Evolutionary conservation across 352 stramenopile genomes (phyloP), one percentile per base, ranked within the genome.

Genomic region (Pythium rishiriense): DNA sequence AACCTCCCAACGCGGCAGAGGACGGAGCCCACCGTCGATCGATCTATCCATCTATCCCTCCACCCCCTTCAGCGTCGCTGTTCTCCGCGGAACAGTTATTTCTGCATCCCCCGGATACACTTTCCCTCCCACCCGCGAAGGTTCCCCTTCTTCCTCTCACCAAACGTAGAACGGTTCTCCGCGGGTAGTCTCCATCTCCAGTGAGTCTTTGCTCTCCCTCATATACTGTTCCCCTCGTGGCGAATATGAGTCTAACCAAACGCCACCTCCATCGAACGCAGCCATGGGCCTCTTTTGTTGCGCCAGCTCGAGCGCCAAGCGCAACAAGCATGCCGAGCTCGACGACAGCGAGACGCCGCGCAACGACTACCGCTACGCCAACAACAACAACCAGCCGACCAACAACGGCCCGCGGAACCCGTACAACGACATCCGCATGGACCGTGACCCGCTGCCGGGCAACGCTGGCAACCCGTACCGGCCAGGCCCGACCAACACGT

Each of bases 381-480:
- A 62, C 54, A 43, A 60, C 21, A 46, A 25, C 47, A 45, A 51
- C 53, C 41, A 41, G 11, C 12, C 14, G 2, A 41, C 14, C 35
- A 41, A 41, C 10, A 24, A 58, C 10, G 28, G 28, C 28, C 41
- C 42, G 14, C 29, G 25, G 33, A 64, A 65, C 29, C 58, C 48
- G 39, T 65, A 65, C 58, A 41, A 58, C 33, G 48, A 65, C 22
- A 53, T 62, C 25, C 49, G 49, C 52, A 64, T 65, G 47, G 48
- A 53, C 1, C 58, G 58, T 28, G 58, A 64, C 15, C 41, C 42
- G 31, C 21, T 58, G 33, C 69, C 69, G 41, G 76, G 74, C 58
- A 75, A 78, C 52, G 17, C 14, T 52, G 62, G 47, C 69, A 77
- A 50, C 69, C n/a, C n/a, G n/a, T n/a, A n/a, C n/a, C n/a, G n/a